Base-by-base conservation (phyloP, 371 early-diverging fungal species). In the Syncephalastrum racemosum region DNA sequence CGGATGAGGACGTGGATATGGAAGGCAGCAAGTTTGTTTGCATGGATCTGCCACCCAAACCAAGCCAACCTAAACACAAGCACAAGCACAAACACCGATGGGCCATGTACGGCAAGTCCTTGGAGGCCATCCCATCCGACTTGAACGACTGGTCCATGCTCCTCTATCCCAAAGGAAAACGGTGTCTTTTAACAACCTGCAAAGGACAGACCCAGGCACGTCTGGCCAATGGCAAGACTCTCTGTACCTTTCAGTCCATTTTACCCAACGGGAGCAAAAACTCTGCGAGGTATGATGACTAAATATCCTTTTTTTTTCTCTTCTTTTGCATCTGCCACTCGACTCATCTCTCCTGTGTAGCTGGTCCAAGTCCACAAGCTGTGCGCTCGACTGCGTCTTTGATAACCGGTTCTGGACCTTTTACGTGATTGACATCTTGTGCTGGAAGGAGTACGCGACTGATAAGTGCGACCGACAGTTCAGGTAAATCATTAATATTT, bases 391-490 rank as follows among this genome's bases (percentile, higher is more conserved):
- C 46, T 86, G 86, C 60, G 72, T 86, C 3, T 86, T 80, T 54
- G 82, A 84, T 57, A 68, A 77, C 2, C 61, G 64, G 6, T 71
- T 78, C 15, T 71, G 79, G 68, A 83, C 82, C 13, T 86, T 79
- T 54, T 84, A 84, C 63, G 78, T 84, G 1, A 46, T 86, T 24
- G 86, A 86, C 57, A 68, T 84, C 16, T 78, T 86, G 83, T 83
- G 83, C 46, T 86, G 86, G 86, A 73, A 80, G 46, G 84, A 83
- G 0, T 80, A 84, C 42, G 68, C 84, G n/a, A 75, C 82, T 1
- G 76, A 77, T 49, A 81, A 86, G 50, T 86, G 86, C 54, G 86
- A 86, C 57, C 83, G 84, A 0, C 79, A 77, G 39, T 86, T 86
- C 54, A 67, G 85, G 70, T 71, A 50, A 49, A 31, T 13, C 25